Base-by-base conservation (phyloP, 768 basidiomycete genomes). In the Scleroderma bovista region DNA sequence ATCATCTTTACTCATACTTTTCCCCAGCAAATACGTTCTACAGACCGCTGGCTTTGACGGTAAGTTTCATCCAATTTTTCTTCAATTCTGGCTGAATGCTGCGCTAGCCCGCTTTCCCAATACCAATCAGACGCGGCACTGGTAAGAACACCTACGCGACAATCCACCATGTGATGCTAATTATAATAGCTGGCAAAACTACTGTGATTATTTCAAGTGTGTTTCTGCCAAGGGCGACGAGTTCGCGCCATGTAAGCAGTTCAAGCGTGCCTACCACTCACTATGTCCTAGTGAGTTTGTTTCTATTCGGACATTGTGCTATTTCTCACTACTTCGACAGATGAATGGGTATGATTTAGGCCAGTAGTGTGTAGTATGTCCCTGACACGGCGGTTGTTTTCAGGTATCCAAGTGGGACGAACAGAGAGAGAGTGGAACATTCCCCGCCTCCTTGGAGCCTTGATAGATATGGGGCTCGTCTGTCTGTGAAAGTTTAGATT, bases 151-250 rank as follows among this genome's bases (percentile, higher is more conserved):
- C 15, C 3, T 10, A 24, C 41, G 11, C n/a, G 36, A 7, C 32
- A 9, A 34, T 3, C 36, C 8, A 32, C 12, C 17, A 16, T 47
- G 12, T 41, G 62, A 32, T 57, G 15, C 42, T 17, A 5, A 9
- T 13, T 19, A 15, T n/a, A 24, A 38, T 58, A 90, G 88, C 73
- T 88, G 83, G 81, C 92, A 95, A 74, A 93, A 95, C 76, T 98
- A 94, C 70, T 87, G 88, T 53, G 96, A 99, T 72, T 97, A 96
- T 78, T 93, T 94, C 84, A 95, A 95, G 71, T 99, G 96, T 70
- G 73, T 97, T 60, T 71, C 88, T 60, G 94, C 94, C 60, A 98
- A 96, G 75, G 96, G 96, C 58, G 96, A 99, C 59, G 96, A 97
- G 52, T 98, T 84, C 67, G 83, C 86, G n/a, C 93, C 96, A 2